Percentiles rank a stretch among this genome's conserved stretches.
Conservation (phyloP, 208 protist genomes). For the Herpetomonas samuelpessoai region DNA sequence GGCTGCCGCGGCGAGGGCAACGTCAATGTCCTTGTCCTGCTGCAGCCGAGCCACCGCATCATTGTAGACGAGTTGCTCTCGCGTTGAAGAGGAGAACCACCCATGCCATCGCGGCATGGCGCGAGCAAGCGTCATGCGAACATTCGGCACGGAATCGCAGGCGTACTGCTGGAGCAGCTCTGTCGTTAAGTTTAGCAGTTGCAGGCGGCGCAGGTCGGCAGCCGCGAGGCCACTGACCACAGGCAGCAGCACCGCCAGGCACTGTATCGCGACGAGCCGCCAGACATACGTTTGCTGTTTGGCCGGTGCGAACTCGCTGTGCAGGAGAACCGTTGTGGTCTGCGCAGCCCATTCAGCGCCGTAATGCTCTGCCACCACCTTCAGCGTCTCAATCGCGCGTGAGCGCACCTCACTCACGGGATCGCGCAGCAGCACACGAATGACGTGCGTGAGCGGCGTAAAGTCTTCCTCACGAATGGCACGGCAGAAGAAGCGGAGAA, state of each 20-base stretch:
- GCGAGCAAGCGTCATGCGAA: conserved; percentile 52
- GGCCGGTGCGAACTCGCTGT: conserved; percentile 33
- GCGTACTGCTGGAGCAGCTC: conserved; percentile 39
- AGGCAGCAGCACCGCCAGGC: conserved; percentile 54
- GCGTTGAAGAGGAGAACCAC: conserved; percentile 36
- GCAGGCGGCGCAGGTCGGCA: conserved; percentile 41
- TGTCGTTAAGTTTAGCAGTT: conserved; percentile 43
- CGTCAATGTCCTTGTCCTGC: conserved; percentile 52
- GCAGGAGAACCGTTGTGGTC: conserved; percentile 50
- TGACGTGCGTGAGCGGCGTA: conserved; percentile 37
- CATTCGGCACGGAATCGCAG: conserved; percentile 61
- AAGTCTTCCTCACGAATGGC: conserved; percentile 46
- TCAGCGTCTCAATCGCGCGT: conserved; percentile 44
- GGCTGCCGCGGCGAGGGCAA: conserved; percentile 19
- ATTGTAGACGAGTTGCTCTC: conserved; percentile 26
- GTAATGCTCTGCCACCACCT: conserved; percentile 37
- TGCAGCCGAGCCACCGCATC: conserved; percentile 37
- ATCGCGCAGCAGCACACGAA: conserved; percentile 54
- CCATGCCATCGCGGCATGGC: conserved; percentile 36
- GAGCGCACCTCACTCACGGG: conserved; percentile 64
- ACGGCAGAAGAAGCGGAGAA: conserved; percentile 42
- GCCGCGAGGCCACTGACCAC: conserved; percentile 35
- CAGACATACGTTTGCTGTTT: conserved; percentile 37
- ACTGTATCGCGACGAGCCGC: conserved; percentile 56
- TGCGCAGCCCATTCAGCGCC: conserved; percentile 61